phyloP scores from a whole-genome alignment of 2,329 filamentous ascomycete genomes.

The Aureobasidium sp. region DNA sequence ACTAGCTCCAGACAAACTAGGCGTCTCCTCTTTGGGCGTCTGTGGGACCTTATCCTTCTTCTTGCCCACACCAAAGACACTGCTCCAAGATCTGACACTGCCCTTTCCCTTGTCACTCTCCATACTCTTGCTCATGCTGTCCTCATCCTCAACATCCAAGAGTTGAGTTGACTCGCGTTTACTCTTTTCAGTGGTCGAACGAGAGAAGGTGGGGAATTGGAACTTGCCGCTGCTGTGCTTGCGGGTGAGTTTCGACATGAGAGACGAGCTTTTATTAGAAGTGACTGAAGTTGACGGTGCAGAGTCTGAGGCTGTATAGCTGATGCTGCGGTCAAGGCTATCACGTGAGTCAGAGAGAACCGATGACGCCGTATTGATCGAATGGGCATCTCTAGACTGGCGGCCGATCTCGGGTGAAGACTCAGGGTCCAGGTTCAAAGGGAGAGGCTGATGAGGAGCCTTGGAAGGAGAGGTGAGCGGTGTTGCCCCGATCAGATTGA shows the following conservation, averaged over 20 bases:
- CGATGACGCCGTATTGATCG: constrained; percentile 33
- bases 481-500: constrained; percentile 7
- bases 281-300: constrained; percentile 21
- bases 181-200: constrained; percentile 28
- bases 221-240: constrained; percentile 43
- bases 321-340: constrained; percentile 33
- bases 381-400: constrained; percentile 37
- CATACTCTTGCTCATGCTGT: constrained; percentile 24
- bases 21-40: constrained; percentile 39
- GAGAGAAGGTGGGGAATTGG: constrained; percentile 30
- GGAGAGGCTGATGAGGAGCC: constrained; percentile 18
- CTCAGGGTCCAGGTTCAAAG: constrained; percentile 23
- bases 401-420: constrained; percentile 33
- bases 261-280: constrained; percentile 26
- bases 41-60: constrained; percentile 33
- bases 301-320: constrained; percentile 31
- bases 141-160: constrained; percentile 33
- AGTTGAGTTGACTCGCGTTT: constrained; percentile 19
- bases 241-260: constrained; percentile 45
- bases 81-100: constrained; percentile 38
- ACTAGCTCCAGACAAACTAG: constrained; percentile 40
- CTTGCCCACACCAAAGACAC: constrained; percentile 34
- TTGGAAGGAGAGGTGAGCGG: constrained; percentile 11
- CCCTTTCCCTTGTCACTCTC: constrained; percentile 30
- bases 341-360: constrained; percentile 28